Conservation (phyloP, 169 alveolate genomes). For the Eimeria sp. region DNA sequence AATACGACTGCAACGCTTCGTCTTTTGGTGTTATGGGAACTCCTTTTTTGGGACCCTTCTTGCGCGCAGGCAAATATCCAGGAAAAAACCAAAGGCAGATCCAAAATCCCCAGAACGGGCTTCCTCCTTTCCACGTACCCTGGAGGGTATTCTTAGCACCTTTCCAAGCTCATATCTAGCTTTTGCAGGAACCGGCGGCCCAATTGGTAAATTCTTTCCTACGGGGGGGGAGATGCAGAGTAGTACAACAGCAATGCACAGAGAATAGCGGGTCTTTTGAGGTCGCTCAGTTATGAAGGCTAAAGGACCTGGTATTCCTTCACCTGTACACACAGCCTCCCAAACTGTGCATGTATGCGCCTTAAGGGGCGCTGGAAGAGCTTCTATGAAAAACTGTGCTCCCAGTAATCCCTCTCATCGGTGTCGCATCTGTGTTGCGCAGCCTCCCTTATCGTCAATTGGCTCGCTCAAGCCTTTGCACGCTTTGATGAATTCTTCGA, state of each 20-base stretch:
- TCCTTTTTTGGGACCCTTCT: not conserved
- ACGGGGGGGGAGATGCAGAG: not conserved
- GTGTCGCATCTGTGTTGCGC: not conserved
- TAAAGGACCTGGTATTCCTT: not conserved
- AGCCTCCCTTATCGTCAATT: conserved; percentile 54
- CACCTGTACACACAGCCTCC: not conserved
- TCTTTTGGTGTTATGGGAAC: not conserved
- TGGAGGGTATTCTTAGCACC: not conserved
- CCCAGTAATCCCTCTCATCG: not conserved
- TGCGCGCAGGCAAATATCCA: conserved; percentile 25
- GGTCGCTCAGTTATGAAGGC: not conserved
- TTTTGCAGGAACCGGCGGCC: conserved; percentile 60
- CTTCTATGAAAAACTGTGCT: not conserved
- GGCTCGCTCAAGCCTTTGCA: conserved; percentile 11
- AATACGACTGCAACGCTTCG: not conserved
- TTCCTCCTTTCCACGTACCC: not conserved
- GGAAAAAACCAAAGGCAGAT: not conserved
- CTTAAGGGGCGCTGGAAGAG: not conserved
- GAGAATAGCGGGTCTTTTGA: not conserved
- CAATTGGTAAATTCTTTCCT: conserved; percentile 19
- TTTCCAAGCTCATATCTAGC: conserved; percentile 34
- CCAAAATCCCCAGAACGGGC: not conserved
- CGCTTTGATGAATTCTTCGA: conserved; percentile 62
- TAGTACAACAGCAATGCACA: not conserved
- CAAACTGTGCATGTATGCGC: not conserved